Conservation (phyloP, 2,329 filamentous ascomycete genomes). For the Cladorrhinum sp. region DNA sequence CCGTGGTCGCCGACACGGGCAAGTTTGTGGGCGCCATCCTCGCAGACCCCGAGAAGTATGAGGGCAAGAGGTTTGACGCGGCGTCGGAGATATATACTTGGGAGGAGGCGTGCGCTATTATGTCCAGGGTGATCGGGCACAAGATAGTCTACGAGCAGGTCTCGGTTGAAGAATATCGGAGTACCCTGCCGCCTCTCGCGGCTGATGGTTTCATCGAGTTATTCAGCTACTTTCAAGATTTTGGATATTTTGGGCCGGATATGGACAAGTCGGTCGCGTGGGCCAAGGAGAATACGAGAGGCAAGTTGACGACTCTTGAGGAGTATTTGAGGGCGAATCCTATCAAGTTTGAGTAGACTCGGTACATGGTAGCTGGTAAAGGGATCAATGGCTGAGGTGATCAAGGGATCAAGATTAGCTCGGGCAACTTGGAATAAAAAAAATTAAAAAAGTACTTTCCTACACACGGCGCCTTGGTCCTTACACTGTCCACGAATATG, state of each 20-base stretch:
- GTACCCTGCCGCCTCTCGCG: conserved; percentile 15
- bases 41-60: conserved; percentile 22
- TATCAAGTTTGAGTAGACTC: background rate
- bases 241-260: conserved; percentile 36
- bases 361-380: too few species aligned
- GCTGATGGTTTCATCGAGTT: conserved; percentile 25
- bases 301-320: conserved; percentile 33
- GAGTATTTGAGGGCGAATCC: conserved; percentile 32
- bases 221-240: conserved; percentile 30
- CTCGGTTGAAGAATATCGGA: conserved; percentile 14
- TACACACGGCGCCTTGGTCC: too few species aligned
- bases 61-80: conserved; percentile 21
- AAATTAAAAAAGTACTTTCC: too few species aligned
- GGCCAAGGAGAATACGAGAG: conserved; percentile 30
- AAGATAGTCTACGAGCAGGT: conserved; percentile 20
- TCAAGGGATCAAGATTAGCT: too few species aligned
- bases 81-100: conserved; percentile 28
- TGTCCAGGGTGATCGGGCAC: conserved; percentile 36
- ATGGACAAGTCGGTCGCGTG: conserved; percentile 32
- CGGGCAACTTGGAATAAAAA: too few species aligned
- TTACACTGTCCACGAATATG: too few species aligned
- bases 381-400: too few species aligned
- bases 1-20: conserved; percentile 40
- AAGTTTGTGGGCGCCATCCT: conserved; percentile 35
- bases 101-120: conserved; percentile 30